Evolutionary conservation across 805 yeast species (phyloP).

Genomic region (Tetrapisispora namnaoensis): DNA sequence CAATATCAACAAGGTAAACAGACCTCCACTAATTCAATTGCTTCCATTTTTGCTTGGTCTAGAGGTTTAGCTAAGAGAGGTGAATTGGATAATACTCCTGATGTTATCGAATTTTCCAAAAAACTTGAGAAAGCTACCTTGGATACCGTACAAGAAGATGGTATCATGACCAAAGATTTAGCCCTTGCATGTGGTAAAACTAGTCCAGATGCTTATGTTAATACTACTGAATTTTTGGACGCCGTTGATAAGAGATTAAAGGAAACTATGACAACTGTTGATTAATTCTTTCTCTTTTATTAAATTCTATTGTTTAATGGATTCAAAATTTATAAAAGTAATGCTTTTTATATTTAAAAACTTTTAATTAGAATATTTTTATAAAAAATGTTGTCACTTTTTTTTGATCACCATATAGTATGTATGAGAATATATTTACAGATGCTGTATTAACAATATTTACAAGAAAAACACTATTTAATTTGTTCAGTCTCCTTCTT

Average conservation of each 20-base stretch:
- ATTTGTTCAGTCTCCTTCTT: conserved; percentile 34
- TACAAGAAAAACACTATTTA: background rate
- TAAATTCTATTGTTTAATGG: conserved; percentile 3
- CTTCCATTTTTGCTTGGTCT: conserved; percentile 82
- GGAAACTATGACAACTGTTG: conserved; percentile 21
- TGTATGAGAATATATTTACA: background rate
- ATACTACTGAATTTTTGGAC: conserved; percentile 67
- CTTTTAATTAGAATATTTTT: background rate
- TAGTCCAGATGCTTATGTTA: conserved; percentile 53
- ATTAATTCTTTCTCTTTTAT: conserved; percentile 1
- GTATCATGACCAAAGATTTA: conserved; percentile 75
- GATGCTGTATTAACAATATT: background rate
- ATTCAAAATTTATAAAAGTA: background rate
- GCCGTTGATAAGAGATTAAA: conserved; percentile 59
- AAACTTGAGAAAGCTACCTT: conserved; percentile 56
- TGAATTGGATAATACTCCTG: conserved; percentile 60
- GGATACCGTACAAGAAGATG: conserved; percentile 64
- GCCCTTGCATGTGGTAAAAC: conserved; percentile 62
- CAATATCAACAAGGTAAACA: conserved; percentile 73
- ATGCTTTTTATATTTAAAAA: background rate
- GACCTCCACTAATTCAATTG: conserved; percentile 78
- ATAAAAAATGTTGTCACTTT: background rate
- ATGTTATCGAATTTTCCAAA: conserved; percentile 57
- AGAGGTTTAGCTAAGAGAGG: conserved; percentile 79
- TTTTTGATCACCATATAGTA: too few relatives aligned